Conservation (phyloP, 2,329 filamentous ascomycete species). For the Aspergillus eucalypticola region DNA sequence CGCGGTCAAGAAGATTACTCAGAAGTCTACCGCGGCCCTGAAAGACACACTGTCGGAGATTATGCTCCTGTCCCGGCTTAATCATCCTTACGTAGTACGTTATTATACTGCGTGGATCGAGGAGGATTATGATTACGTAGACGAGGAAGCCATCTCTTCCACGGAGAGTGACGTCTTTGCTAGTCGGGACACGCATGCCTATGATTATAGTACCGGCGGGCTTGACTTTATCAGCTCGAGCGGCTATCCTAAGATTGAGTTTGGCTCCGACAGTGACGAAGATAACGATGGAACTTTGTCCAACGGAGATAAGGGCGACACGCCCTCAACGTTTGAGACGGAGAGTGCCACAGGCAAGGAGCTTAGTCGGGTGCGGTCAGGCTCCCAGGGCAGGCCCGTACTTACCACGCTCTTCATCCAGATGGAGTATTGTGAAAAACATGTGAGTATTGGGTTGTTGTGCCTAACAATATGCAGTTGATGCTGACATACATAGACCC, state of each 20-base stretch:
- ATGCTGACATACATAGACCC: conserved; percentile 56
- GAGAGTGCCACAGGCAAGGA: conserved; percentile 35
- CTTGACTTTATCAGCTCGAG: conserved; percentile 93
- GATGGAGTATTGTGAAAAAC: conserved; percentile 97
- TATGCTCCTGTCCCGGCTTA: conserved; percentile 84
- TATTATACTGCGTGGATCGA: conserved; percentile 98
- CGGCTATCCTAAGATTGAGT: conserved; percentile 74
- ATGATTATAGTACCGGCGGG: conserved; percentile 72
- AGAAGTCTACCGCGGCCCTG: conserved; percentile 67
- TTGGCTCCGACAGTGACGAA: conserved; percentile 61
- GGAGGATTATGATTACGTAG: conserved; percentile 52
- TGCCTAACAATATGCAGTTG: background rate
- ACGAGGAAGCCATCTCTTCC: conserved; percentile 46
- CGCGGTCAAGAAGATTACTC: conserved; percentile 93
- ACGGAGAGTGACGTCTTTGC: conserved; percentile 57
- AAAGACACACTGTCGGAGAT: conserved; percentile 76
- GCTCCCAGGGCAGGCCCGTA: conserved; percentile 55
- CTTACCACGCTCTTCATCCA: conserved; percentile 89
- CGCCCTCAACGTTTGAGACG: conserved; percentile 24
- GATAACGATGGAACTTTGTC: conserved; percentile 40
- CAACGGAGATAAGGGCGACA: conserved; percentile 34
- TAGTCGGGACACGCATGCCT: conserved; percentile 39
- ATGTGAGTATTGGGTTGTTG: conserved; percentile 52
- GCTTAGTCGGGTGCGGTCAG: conserved; percentile 46
- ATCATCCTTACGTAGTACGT: conserved; percentile 82